Percentiles rank a stretch among this genome's conserved stretches.
Evolutionary conservation across 31 red algal genomes (phyloP).

Genomic region (Porphyra umbilicalis): DNA sequence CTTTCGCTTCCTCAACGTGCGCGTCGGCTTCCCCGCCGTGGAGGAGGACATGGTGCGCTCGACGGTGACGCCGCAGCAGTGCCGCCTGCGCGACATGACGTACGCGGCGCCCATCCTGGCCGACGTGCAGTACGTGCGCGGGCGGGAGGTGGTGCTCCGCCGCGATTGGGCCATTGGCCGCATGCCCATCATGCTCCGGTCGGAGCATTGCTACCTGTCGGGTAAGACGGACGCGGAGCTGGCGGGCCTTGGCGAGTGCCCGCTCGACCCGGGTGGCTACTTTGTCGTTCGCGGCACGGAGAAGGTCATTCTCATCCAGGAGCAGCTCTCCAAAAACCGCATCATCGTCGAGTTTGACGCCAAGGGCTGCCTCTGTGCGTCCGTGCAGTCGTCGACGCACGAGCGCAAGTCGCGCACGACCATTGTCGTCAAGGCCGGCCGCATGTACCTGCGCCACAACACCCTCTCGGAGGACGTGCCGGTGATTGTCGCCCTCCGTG

Average conservation of each 20-base stretch:
- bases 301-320: conserved; percentile 96
- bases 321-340: conserved; percentile 96
- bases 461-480: conserved; percentile 85
- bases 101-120: conserved; percentile 89
- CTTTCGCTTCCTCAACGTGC: conserved; percentile 66
- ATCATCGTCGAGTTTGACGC: conserved; percentile 88
- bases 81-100: conserved; percentile 84
- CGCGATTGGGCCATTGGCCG: conserved; percentile 62
- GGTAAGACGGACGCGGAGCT: conserved; percentile 56
- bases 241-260: conserved; percentile 79
- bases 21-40: conserved; percentile 54
- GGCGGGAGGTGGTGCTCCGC: conserved; percentile 45
- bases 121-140: conserved; percentile 73
- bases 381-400: conserved; percentile 77
- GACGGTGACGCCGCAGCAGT: conserved; percentile 80
- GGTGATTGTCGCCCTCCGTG: conserved; percentile 69
- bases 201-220: conserved; percentile 50
- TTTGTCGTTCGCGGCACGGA: conserved; percentile 88
- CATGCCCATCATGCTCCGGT: conserved; percentile 94
- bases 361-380: conserved; percentile 74
- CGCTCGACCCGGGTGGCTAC: conserved; percentile 96
- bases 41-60: conserved; percentile 54
- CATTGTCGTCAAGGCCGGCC: conserved; percentile 47
- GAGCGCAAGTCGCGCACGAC: conserved; percentile 80
- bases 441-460: conserved; percentile 91